Evolutionary conservation across 176 grass and related monocot genomes (phyloP), one percentile per base, ranked within the genome.

Genomic region (Hyparrhenia diplandra): DNA sequence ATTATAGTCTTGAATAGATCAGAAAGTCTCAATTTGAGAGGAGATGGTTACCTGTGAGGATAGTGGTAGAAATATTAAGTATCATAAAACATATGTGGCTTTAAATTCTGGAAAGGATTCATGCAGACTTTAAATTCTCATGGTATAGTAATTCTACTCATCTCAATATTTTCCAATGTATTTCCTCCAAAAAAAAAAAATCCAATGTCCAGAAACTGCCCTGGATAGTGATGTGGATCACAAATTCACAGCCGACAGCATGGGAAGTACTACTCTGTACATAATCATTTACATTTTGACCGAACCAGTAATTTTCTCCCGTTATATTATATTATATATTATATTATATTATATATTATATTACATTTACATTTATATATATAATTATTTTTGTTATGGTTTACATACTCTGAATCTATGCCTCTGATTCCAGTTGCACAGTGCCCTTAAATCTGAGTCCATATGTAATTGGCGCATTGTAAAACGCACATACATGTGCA

Each of bases 1-100:
- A 82, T 67, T 45, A 13, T 86, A 68, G 35, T 59, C 35, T 80
- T 74, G 27, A 75, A 75, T 81, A 75, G 77, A 80, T 86, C 27
- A 67, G 58, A 30, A n/a, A 57, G 11, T 74, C 46, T 25, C 45
- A 35, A 40, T 57, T 59, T 74, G 46, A 30, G 60, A 86, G 43
- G 46, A 74, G 68, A 69, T 73, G 24, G 59, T 23, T 80, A 64
- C 37, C 64, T 80, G 54, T 41, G 76, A 80, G 55, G 57, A 29
- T 75, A 75, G 71, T 31, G 45, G 45, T 76, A 84, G 36, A 57
- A 41, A 32, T 57, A 41, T 57, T 6, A 67, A 21, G 5, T 47
- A 28, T 41, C 49, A 58, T 30, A 43, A 12, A 80, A 3, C 39
- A 6, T 39, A 34, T 40, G 49, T 58, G 55, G 21, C 21, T 23